Evolutionary conservation across 1,139 yeast species (phyloP).

Genomic region (Yarrowia galli): DNA sequence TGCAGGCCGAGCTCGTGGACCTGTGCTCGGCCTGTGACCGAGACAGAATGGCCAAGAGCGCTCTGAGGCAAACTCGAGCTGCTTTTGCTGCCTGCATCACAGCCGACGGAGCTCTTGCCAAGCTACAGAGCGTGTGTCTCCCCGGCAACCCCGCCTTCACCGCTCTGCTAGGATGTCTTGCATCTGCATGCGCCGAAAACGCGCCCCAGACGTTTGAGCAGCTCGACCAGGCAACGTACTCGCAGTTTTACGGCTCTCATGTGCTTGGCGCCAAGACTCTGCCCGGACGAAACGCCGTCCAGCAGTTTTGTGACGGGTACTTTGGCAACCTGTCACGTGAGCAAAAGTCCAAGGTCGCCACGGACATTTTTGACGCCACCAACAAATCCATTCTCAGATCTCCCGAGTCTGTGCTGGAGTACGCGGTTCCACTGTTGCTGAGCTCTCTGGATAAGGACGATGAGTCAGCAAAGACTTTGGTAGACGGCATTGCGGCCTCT

Average conservation of each 20-base stretch:
- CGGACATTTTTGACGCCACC: neutral
- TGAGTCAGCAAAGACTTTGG: constrained; percentile 51
- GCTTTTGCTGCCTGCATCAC: constrained; percentile 40
- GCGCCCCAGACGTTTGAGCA: constrained; percentile 45
- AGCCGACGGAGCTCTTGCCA: neutral
- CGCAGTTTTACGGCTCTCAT: constrained; percentile 45
- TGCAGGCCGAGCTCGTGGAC: constrained; percentile 44
- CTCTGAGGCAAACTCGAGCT: constrained; percentile 46
- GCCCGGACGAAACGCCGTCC: neutral
- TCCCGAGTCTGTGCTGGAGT: constrained; percentile 72
- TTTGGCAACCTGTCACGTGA: constrained; percentile 5
- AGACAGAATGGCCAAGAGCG: constrained; percentile 46
- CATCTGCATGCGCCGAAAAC: constrained; percentile 47
- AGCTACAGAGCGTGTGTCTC: constrained; percentile 41
- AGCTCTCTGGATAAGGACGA: constrained; percentile 51
- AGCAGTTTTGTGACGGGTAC: constrained; percentile 22
- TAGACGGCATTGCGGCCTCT: constrained; percentile 61
- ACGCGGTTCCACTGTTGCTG: constrained; percentile 61
- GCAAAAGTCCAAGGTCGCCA: neutral
- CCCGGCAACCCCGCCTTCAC: constrained; percentile 40
- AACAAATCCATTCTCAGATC: constrained; percentile 60
- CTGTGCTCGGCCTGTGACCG: constrained; percentile 44
- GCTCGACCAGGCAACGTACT: constrained; percentile 39
- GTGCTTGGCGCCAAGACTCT: constrained; percentile 48
- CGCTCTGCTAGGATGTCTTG: constrained; percentile 46